Evolutionary conservation across 169 alveolate genomes (phyloP).

Genomic region (Plasmodium gonderi): DNA sequence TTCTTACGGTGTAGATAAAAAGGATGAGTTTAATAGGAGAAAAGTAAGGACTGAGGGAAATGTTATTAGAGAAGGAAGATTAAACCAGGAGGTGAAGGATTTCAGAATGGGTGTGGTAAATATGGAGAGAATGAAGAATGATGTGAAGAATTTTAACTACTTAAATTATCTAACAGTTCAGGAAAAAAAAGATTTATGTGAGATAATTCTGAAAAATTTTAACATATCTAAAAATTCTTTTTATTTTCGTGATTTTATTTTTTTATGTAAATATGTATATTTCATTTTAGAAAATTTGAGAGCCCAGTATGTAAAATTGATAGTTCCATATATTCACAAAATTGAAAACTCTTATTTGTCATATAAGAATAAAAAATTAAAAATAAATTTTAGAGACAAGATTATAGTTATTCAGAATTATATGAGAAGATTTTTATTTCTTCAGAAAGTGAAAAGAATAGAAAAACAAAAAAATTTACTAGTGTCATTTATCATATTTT

Average conservation of each 20-base stretch:
- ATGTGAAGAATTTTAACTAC: neutral
- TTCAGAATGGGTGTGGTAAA: neutral
- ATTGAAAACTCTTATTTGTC: slow-evolving; percentile 42
- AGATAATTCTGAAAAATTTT: slow-evolving; percentile 29
- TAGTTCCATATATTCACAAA: slow-evolving; percentile 20
- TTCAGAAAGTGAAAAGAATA: neutral
- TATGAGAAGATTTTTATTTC: slow-evolving; percentile 41
- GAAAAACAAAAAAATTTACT: slow-evolving; percentile 56
- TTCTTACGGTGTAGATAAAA: neutral
- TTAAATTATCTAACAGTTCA: slow-evolving; percentile 2
- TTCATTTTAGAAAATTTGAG: slow-evolving; percentile 58
- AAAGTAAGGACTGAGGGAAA: neutral
- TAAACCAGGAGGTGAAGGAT: neutral
- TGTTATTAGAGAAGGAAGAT: neutral
- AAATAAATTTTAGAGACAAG: slow-evolving; percentile 41
- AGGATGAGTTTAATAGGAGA: neutral
- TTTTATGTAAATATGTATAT: slow-evolving; percentile 35
- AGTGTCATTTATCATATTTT: slow-evolving; percentile 58
- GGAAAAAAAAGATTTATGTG: slow-evolving; percentile 43
- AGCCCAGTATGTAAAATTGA: slow-evolving; percentile 29
- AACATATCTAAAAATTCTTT: slow-evolving; percentile 17
- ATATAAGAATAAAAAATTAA: slow-evolving; percentile 29
- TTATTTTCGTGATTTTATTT: slow-evolving; percentile 36
- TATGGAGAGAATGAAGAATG: neutral
- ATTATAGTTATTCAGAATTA: slow-evolving; percentile 49